Conservation (phyloP, 176 grass and related monocot genomes). For the Echinochloa phyllopogon region DNA sequence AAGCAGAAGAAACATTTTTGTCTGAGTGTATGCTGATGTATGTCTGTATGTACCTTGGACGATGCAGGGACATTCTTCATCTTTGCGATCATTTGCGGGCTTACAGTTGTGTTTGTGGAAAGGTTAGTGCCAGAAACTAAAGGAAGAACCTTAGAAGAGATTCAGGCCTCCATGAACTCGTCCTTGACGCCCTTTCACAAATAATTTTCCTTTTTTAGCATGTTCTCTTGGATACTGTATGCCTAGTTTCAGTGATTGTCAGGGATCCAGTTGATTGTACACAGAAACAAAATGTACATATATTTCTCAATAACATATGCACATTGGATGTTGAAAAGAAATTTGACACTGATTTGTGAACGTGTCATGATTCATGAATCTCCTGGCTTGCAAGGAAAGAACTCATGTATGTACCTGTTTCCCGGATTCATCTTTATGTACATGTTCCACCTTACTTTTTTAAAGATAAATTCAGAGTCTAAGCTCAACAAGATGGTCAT, state of each 20-base stretch:
- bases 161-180: slow-evolving; percentile 74
- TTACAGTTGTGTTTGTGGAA: slow-evolving; percentile 71
- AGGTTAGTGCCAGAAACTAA: slow-evolving; percentile 81
- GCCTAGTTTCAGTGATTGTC: neutral
- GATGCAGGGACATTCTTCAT: slow-evolving; percentile 77
- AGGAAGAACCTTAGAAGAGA: slow-evolving; percentile 83
- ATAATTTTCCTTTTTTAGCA: neutral
- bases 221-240: neutral
- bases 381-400: too few species aligned
- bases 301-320: neutral
- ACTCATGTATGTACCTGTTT: too few species aligned
- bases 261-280: neutral
- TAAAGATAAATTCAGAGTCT: too few species aligned
- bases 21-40: neutral
- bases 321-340: neutral
- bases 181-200: slow-evolving; percentile 19
- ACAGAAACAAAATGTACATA: neutral
- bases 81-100: slow-evolving; percentile 64
- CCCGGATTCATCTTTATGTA: too few species aligned
- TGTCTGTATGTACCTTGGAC: neutral
- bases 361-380: too few species aligned
- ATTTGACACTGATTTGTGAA: too few species aligned
- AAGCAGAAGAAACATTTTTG: neutral
- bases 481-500: too few species aligned
- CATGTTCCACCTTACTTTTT: too few species aligned